These are phyloP conservation scores for Annulohypoxylon truncatum DNA, from an alignment of 2,329 filamentous ascomycete species.

Conservation along the genomic window DNA sequence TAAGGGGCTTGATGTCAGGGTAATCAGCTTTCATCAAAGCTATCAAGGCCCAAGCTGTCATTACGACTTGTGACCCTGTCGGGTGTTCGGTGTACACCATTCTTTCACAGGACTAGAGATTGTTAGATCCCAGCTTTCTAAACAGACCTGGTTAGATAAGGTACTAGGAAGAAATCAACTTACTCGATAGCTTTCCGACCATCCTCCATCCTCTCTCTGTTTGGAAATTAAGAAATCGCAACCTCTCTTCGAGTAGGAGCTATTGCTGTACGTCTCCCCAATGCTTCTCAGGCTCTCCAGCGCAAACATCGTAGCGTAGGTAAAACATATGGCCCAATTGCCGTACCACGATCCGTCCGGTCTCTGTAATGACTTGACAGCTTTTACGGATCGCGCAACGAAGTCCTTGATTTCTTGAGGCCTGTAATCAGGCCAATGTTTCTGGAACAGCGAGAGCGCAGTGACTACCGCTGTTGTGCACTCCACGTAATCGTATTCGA, in stretches of 20 bases:
- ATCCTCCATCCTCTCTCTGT: constrained; percentile 90
- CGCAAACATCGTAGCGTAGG: constrained; percentile 96
- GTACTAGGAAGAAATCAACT: constrained; percentile 35
- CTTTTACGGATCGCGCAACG: constrained; percentile 78
- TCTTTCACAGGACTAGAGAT: constrained; percentile 75
- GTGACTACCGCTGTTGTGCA: constrained; percentile 97
- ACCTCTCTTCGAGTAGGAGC: constrained; percentile 74
- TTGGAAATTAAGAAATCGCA: constrained; percentile 88
- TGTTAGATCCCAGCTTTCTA: constrained; percentile 8
- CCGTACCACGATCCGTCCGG: constrained; percentile 96
- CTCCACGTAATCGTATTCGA: constrained; percentile 98
- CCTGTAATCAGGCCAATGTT: constrained; percentile 85
- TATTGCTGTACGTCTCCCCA: constrained; percentile 84
- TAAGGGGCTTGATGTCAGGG: constrained; percentile 77
- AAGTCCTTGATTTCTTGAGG: constrained; percentile 78
- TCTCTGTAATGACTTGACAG: constrained; percentile 83
- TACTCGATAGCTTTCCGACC: constrained; percentile 92
- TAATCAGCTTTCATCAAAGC: constrained; percentile 85
- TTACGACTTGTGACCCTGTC: constrained; percentile 85
- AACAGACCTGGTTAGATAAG: neutral
- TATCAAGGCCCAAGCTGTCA: constrained; percentile 92
- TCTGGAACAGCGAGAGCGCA: constrained; percentile 82
- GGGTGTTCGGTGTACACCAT: constrained; percentile 80
- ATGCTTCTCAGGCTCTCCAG: constrained; percentile 85
- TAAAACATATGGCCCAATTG: constrained; percentile 98